Percentiles rank a stretch among this genome's conserved stretches.
phyloP scores from a whole-genome alignment of 2,329 filamentous ascomycete genomes.

The Arthroderma uncinatum region DNA sequence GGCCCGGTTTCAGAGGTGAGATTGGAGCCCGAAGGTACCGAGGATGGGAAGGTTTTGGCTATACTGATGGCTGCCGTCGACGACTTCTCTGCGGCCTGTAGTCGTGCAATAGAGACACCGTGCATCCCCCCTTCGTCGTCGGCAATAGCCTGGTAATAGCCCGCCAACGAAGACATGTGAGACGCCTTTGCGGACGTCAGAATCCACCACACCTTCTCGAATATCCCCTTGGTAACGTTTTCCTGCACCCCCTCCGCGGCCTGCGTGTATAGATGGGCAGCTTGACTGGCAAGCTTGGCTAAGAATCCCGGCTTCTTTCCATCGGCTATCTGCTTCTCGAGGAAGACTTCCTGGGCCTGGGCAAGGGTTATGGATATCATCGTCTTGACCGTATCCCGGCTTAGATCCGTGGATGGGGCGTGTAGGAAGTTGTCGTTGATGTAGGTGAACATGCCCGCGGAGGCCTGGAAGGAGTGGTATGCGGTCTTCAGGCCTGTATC shows the following conservation, averaged over 20 bases:
- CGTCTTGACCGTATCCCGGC: conserved; percentile 88
- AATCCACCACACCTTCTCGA: conserved; percentile 86
- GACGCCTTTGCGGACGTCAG: conserved; percentile 63
- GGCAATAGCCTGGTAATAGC: conserved; percentile 85
- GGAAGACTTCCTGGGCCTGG: conserved; percentile 91
- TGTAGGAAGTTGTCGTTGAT: conserved; percentile 99
- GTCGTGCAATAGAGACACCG: conserved; percentile 69
- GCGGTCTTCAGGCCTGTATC: conserved; percentile 89
- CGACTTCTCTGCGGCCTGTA: conserved; percentile 67
- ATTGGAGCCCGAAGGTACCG: conserved; percentile 70
- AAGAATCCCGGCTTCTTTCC: conserved; percentile 85
- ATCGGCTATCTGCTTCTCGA: conserved; percentile 90
- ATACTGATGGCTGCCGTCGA: conserved; percentile 67
- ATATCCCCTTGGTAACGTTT: conserved; percentile 79
- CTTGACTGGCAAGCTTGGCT: conserved; percentile 86
- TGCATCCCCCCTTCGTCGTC: conserved; percentile 84
- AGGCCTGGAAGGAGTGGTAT: conserved; percentile 96
- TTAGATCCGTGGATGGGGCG: conserved; percentile 90
- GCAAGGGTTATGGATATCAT: conserved; percentile 87
- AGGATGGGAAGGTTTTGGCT: conserved; percentile 68
- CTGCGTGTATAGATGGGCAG: conserved; percentile 76
- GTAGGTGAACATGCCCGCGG: conserved; percentile 98
- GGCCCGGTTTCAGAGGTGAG: conserved; percentile 66
- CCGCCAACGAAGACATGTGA: conserved; percentile 72
- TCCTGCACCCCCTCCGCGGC: conserved; percentile 84